Evolutionary conservation across 768 basidiomycete genomes (phyloP), one percentile per base, ranked within the genome.

Genomic region (Podaxis sp.): DNA sequence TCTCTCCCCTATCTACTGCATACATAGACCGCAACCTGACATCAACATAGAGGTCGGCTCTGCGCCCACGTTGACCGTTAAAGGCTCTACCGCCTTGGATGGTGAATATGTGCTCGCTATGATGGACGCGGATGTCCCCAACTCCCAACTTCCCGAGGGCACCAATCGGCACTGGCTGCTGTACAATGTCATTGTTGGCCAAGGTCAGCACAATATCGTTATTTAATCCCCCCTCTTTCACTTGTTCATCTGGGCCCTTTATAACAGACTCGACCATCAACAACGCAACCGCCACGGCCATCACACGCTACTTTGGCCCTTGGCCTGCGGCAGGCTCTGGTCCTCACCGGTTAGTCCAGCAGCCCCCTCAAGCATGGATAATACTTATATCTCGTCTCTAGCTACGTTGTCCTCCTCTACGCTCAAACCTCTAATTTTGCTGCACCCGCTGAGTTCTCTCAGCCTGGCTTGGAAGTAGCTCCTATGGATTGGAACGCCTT

Each of bases 141-240:
- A 91, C 41, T 75, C 82, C 53, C 79, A 88, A 65, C 75, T 85
- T 58, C 72, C 79, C 40, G 73, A 76, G 8, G 87, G 85, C 19
- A 85, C 87, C 66, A 91, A 85, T 55, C 82, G 89, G 58, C 93
- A 93, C 76, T 94, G 91, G 91, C 83, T 94, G 53, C 84, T 87
- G 64, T 91, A 93, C 71, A 78, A 81, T 24, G 90, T 83, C 17
- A 78, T 77, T 3, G 62, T 89, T 43, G 66, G 47, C 37, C 55
- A 55, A 56, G 37, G 61, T 62, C 22, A 49, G 61, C 19, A 71
- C 24, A 75, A 85, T 85, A 65, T 19, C 8, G 41, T 27, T 61
- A 37, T 36, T 17, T 25, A 43, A 22, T 37, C 24, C 6, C 17
- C 46, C 15, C 17, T 47, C 15, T 49, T 17, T 40, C 33, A 38